A percentile compares a stretch with the other conserved stretches of the same genome.
Conservation (phyloP, 1,284 basidiomycete species). For the Sporisorium iseilematis-ciliati region DNA sequence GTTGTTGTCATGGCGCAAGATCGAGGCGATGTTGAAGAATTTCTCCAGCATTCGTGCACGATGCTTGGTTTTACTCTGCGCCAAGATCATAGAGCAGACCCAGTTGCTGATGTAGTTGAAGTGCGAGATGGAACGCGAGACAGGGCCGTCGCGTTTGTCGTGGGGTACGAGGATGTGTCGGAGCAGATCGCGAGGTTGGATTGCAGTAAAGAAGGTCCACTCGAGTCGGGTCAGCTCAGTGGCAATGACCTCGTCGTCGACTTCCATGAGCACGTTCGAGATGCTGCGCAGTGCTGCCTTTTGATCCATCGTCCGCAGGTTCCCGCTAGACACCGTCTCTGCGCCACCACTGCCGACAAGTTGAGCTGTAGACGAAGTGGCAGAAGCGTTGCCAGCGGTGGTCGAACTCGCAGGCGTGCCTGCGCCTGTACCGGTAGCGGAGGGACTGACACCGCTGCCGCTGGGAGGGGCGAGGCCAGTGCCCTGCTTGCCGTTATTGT, state of each 20-base stretch:
- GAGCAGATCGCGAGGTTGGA: slow-evolving; percentile 60
- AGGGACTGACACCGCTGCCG: slow-evolving; percentile 14
- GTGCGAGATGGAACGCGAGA: slow-evolving; percentile 60
- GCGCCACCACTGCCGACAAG: not conserved
- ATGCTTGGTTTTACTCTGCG: slow-evolving; percentile 59
- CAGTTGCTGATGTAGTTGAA: slow-evolving; percentile 66
- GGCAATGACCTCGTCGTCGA: slow-evolving; percentile 58
- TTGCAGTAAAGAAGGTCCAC: slow-evolving; percentile 60
- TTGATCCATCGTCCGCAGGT: slow-evolving; percentile 28
- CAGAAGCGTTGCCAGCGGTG: slow-evolving; percentile 11
- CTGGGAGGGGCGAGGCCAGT: not conserved
- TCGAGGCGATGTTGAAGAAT: slow-evolving; percentile 62
- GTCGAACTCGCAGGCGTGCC: not conserved
- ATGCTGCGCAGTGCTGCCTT: slow-evolving; percentile 51
- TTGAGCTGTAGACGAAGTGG: slow-evolving; percentile 15
- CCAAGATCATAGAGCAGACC: slow-evolving; percentile 65
- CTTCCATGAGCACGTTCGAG: slow-evolving; percentile 58
- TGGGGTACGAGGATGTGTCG: slow-evolving; percentile 61
- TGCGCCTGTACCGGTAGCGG: slow-evolving; percentile 4
- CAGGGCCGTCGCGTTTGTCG: slow-evolving; percentile 54
- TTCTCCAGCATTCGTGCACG: slow-evolving; percentile 63
- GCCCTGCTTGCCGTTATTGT: slow-evolving; percentile 17
- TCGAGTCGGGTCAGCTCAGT: slow-evolving; percentile 60
- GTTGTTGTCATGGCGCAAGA: slow-evolving; percentile 60
- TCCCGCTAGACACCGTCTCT: slow-evolving; percentile 6